Base-by-base conservation (phyloP, 768 basidiomycete genomes). In the Nidula microcarpa region DNA sequence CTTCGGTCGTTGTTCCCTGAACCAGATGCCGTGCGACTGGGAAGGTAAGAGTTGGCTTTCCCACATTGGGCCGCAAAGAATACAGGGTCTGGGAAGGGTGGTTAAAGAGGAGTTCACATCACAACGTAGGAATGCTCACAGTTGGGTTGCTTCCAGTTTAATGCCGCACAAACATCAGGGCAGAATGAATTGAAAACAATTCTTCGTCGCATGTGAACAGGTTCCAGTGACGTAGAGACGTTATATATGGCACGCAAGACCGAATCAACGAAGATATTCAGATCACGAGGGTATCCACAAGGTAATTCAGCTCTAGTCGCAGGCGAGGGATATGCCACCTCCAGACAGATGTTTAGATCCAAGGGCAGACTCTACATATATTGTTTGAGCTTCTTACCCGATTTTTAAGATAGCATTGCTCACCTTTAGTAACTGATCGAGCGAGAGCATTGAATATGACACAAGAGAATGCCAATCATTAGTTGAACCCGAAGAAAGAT, bases 61-160 rank as follows among this genome's bases (percentile, higher is more conserved):
- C 94, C 94, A 65, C 95, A 98, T 60, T 85, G 85, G 6, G 91
- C 89, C 6, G 90, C 86, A 67, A 97, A 91, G 74, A 98, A 97
- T 36, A 98, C 95, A 51, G 96, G 94, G 78, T 96, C 94, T 93
- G 30, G 65, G 34, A 35, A 48, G 18, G 41, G 37, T 33, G 10
- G 51, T 52, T 23, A 55, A 8, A 8, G 39, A 33, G 16, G 6
- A 6, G 32, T 17, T 43, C 32, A 33, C 9, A 49, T 11, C 33
- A 41, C 33, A 52, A 43, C 14, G 18, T n/a, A 35, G 33, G 30
- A 11, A 33, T 53, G 70, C 85, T 70, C 72, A 93, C 96, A 98
- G 68, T 98, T 98, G 10, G 96, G 96, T 69, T 99, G 96, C 70
- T 99, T 99, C 97, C 96, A 98, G 63, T 99, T 98, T 52, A 98